Evolutionary conservation across 495 filamentous ascomycete species (phyloP).

Genomic region (Aspergillus biplanus): DNA sequence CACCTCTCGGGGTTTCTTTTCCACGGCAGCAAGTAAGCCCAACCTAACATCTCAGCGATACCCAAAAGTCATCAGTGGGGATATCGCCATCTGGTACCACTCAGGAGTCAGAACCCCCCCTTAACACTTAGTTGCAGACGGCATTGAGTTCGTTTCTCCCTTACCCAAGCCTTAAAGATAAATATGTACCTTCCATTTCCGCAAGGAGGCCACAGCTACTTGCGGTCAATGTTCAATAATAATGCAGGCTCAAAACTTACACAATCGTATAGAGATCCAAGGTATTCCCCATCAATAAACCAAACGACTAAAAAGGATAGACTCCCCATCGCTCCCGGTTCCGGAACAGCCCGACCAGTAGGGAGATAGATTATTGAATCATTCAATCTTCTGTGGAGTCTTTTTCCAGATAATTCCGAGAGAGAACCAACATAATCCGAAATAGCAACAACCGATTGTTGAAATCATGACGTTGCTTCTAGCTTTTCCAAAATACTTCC

Average conservation of each 20-base stretch:
- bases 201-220: neutral
- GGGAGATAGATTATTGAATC: neutral
- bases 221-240: neutral
- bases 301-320: neutral
- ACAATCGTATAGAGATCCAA: neutral
- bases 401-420: neutral
- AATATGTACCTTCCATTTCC: neutral
- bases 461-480: neutral
- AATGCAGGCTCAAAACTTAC: neutral
- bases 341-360: constrained; percentile 5
- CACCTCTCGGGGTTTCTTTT: neutral
- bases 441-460: neutral
- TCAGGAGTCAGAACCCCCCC: neutral
- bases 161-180: neutral
- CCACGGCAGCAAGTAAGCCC: neutral
- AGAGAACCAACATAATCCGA: neutral
- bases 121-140: neutral
- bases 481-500: neutral
- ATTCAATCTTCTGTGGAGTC: neutral
- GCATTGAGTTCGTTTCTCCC: neutral
- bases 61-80: constrained; percentile 17
- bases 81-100: constrained; percentile 23
- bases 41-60: constrained; percentile 3
- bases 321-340: neutral
- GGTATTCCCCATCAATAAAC: neutral